Evolutionary conservation across 2,329 filamentous ascomycete species (phyloP).

Genomic region (Myotisia sp.): DNA sequence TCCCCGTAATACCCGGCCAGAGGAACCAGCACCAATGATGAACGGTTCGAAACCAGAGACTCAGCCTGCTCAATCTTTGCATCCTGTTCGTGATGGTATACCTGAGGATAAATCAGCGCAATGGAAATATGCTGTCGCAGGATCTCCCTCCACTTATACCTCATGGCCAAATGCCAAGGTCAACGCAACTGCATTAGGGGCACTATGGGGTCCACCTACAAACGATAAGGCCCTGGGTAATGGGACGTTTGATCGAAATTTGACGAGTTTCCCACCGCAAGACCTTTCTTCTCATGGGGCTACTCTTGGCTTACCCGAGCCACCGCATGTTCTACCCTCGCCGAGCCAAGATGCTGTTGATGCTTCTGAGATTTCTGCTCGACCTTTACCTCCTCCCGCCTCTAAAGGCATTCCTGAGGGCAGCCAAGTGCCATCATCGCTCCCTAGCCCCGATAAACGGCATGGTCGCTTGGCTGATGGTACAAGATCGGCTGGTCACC

Average conservation of each 20-base stretch:
- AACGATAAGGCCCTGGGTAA: constrained; percentile 47
- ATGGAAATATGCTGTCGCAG: constrained; percentile 27
- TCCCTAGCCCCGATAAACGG: constrained; percentile 28
- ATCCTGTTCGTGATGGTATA: constrained; percentile 13
- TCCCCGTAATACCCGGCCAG: background rate
- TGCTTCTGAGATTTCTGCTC: constrained; percentile 13
- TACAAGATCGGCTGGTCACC: constrained; percentile 28
- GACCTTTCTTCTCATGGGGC: constrained; percentile 29
- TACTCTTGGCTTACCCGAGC: constrained; percentile 26
- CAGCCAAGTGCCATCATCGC: constrained; percentile 19
- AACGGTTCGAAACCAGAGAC: constrained; percentile 10
- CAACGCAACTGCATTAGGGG: constrained; percentile 26
- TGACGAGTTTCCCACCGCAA: constrained; percentile 35
- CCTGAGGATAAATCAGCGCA: constrained; percentile 23
- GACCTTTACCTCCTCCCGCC: constrained; percentile 19
- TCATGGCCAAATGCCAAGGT: constrained; percentile 27
- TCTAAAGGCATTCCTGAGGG: constrained; percentile 22
- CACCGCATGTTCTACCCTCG: constrained; percentile 22
- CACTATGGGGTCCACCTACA: constrained; percentile 46
- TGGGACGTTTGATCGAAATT: constrained; percentile 45
- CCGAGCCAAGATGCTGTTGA: constrained; percentile 10
- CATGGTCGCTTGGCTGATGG: constrained; percentile 25
- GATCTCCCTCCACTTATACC: constrained; percentile 18
- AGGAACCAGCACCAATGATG: background rate
- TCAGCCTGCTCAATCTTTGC: constrained; percentile 8